phyloP scores from a whole-genome alignment of 2,329 filamentous ascomycete genomes.

The Rutstroemia sp. region DNA sequence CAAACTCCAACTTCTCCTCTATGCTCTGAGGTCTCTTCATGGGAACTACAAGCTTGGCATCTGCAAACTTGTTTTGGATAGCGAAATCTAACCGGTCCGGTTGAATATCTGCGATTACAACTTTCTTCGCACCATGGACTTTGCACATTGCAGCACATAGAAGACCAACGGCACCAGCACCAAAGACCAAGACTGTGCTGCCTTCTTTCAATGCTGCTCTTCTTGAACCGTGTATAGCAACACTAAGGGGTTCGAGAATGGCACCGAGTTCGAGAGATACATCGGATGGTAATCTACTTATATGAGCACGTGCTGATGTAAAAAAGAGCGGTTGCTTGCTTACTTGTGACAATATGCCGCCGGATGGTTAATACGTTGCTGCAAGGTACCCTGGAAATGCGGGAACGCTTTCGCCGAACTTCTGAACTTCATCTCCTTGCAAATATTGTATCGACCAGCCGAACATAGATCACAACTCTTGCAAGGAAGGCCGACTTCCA shows the following conservation, averaged over 20 bases:
- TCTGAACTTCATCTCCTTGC: slow-evolving; percentile 46
- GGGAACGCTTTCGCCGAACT: slow-evolving; percentile 31
- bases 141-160: slow-evolving; percentile 29
- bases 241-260: slow-evolving; percentile 81
- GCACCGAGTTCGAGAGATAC: slow-evolving; percentile 89
- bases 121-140: slow-evolving; percentile 77
- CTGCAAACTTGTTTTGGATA: slow-evolving; percentile 26
- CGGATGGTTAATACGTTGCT: slow-evolving; percentile 67
- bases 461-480: slow-evolving; percentile 81
- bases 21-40: slow-evolving; percentile 26
- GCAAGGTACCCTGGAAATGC: slow-evolving; percentile 30
- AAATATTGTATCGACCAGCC: slow-evolving; percentile 91
- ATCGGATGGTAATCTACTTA: slow-evolving; percentile 41
- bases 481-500: slow-evolving; percentile 93
- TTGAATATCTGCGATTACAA: slow-evolving; percentile 93
- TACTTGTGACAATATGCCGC: slow-evolving; percentile 91
- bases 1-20: slow-evolving; percentile 27
- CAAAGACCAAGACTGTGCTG: slow-evolving; percentile 81
- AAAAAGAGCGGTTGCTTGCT: slow-evolving; percentile 3
- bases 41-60: slow-evolving; percentile 26
- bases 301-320: slow-evolving; percentile 3
- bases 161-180: slow-evolving; percentile 88
- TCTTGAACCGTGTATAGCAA: slow-evolving; percentile 83
- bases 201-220: slow-evolving; percentile 71
- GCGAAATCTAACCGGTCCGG: slow-evolving; percentile 81